Base-by-base conservation (phyloP, 805 yeast species). In the Wilhelminamyces savonicus region DNA sequence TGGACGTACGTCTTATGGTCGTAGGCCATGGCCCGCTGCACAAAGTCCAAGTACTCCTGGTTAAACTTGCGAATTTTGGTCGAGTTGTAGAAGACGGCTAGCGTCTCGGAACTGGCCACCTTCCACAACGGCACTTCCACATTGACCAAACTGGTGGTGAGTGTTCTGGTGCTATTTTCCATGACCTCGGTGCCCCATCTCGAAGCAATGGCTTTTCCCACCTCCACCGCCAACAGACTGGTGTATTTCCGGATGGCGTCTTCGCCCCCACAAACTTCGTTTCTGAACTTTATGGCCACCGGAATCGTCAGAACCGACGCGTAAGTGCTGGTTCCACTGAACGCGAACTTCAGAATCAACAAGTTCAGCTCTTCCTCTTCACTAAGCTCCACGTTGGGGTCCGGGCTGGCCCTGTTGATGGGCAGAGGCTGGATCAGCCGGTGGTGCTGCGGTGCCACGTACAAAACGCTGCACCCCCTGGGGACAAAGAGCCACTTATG, bases 401-500 rank as follows among this genome's bases (percentile, higher is more conserved):
- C 55, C 21, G 60, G 40, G 39, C 66, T 76, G 7, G 54, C 47
- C 34, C 72, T 76, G 21, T 79, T 69, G 4, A 79, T 54, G 1
- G 87, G 85, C 35, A 75, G 44, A 0, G 82, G 67, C 34, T 76
- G 79, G 31, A 79, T 54, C 2, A 36, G 23, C 1, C 49, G 43
- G 33, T 76, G 84, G 44, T 69, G 71, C 31, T 61, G 58, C 3
- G 65, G 61, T 37, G 69, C 65, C 5, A 73, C 82, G 41, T 79
- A 80, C 28, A 81, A 47, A 17, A 76, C 56, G 0, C 82, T 80
- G 40, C 69, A 67, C 4, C 78, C 73, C 25, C 74, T 60, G 3
- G 85, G 82, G 14, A 66, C 64, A 38, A 46, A 74, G 23, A 64
- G 56, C 88, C 88, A 82, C 45, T 82, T 82, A 59, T 82, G 88